Evolutionary conservation across 345 rosid genomes (phyloP).

Genomic region (Passiflora organensis): DNA sequence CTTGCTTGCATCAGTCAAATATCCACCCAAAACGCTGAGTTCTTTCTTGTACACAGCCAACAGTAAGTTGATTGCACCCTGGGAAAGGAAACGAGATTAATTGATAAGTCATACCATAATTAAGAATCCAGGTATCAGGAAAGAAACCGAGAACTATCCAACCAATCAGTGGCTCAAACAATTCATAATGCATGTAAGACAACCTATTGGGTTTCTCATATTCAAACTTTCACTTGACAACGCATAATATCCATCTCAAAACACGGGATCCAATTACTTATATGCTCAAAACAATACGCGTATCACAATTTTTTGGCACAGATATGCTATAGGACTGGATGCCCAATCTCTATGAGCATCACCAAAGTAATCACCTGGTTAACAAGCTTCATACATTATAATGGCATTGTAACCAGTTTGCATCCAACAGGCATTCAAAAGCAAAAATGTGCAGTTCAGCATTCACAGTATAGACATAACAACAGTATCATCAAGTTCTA

Average conservation of each 20-base stretch:
- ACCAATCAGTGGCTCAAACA: too few species aligned
- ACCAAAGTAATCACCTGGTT: too few species aligned
- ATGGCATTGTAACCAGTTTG: background rate
- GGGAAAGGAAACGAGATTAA: background rate
- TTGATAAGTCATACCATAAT: too few species aligned
- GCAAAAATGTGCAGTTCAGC: constrained; percentile 20
- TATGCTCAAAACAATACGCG: background rate
- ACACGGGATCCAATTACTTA: background rate
- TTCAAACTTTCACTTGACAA: too few species aligned
- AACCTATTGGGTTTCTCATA: too few species aligned
- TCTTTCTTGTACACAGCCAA: constrained; percentile 26
- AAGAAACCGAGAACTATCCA: too few species aligned
- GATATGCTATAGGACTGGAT: background rate
- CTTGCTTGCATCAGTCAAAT: constrained; percentile 23
- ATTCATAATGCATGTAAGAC: too few species aligned
- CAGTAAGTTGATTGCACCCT: constrained; percentile 32
- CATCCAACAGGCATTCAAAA: constrained; percentile 10
- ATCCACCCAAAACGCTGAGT: constrained; percentile 27
- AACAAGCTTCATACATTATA: too few species aligned
- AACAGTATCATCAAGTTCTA: too few species aligned
- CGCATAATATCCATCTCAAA: too few species aligned
- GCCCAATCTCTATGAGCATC: background rate
- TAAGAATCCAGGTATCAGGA: too few species aligned
- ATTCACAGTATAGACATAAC: constrained; percentile 12
- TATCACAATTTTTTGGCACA: too few species aligned